phyloP scores from a whole-genome alignment of 2,329 filamentous ascomycete species.

The Exophiala oligosperma region DNA sequence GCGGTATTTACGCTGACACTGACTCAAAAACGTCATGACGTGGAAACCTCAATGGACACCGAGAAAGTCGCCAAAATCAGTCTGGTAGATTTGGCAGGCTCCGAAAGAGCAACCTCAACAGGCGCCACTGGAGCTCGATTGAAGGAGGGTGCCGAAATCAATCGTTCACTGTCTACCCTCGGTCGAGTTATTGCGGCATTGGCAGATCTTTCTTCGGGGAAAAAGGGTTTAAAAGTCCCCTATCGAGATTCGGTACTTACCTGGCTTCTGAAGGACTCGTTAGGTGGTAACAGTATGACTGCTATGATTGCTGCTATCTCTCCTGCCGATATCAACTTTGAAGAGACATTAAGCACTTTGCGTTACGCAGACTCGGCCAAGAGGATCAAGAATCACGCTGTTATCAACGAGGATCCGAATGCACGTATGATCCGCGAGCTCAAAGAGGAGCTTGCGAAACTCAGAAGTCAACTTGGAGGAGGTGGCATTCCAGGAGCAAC shows the following conservation, averaged over 20 bases:
- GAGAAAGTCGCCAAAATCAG: constrained; percentile 98
- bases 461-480: constrained; percentile 80
- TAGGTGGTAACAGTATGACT: constrained; percentile 98
- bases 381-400: constrained; percentile 99
- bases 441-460: constrained; percentile 86
- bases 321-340: constrained; percentile 97
- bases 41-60: constrained; percentile 92
- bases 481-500: constrained; percentile 44
- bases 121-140: constrained; percentile 91
- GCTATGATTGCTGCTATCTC: constrained; percentile 99
- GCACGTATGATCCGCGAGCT: constrained; percentile 97
- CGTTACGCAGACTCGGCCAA: constrained; percentile 97
- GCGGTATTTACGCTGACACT: constrained; percentile 96
- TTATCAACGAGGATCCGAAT: constrained; percentile 98
- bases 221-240: constrained; percentile 80
- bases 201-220: constrained; percentile 83
- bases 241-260: constrained; percentile 97
- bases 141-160: constrained; percentile 98
- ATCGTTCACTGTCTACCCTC: constrained; percentile 90
- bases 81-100: constrained; percentile 95
- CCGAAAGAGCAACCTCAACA: constrained; percentile 94
- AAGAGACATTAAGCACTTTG: constrained; percentile 92
- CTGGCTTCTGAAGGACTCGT: constrained; percentile 93
- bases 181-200: constrained; percentile 96
- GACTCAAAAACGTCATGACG: constrained; percentile 88